Evolutionary conservation across 78 protist species (phyloP).

Genomic region (Pigoraptor vietnamica): DNA sequence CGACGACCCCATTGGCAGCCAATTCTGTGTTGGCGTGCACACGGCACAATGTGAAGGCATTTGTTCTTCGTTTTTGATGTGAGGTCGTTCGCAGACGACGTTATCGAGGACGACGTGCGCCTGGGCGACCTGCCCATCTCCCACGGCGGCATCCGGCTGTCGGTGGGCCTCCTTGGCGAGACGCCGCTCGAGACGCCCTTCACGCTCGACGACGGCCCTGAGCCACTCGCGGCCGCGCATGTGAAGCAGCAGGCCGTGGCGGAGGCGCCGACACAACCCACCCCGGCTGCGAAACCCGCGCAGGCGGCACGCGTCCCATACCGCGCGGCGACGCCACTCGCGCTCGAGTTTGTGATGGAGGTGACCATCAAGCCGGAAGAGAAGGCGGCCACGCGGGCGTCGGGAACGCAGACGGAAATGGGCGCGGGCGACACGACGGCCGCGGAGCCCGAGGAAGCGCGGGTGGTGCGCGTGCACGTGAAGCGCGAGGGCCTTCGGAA

Average conservation of each 20-base stretch:
- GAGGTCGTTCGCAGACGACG: not conserved
- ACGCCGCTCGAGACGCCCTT: too few species aligned
- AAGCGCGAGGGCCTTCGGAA: constrained; percentile 7
- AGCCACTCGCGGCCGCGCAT: too few species aligned
- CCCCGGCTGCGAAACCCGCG: too few species aligned
- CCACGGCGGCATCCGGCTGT: not conserved
- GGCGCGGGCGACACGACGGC: not conserved
- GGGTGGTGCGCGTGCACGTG: not conserved
- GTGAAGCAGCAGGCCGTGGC: too few species aligned
- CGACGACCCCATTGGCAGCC: not conserved
- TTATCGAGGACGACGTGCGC: not conserved
- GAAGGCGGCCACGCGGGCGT: not conserved
- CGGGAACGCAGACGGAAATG: not conserved
- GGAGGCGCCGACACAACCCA: too few species aligned
- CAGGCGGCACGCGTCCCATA: not conserved
- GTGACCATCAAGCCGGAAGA: not conserved
- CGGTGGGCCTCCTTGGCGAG: not conserved
- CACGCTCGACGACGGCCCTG: too few species aligned
- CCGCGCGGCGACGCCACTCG: not conserved
- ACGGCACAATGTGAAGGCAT: too few species aligned
- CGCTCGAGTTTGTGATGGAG: not conserved
- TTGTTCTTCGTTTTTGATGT: not conserved
- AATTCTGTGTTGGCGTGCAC: not conserved
- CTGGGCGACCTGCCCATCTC: not conserved
- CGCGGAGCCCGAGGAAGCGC: too few species aligned